A percentile compares a stretch with the other conserved stretches of the same genome.
These are phyloP conservation scores for Rhodotorula sp. DNA, from an alignment of 1,284 basidiomycete species.

Conservation along the genomic window DNA sequence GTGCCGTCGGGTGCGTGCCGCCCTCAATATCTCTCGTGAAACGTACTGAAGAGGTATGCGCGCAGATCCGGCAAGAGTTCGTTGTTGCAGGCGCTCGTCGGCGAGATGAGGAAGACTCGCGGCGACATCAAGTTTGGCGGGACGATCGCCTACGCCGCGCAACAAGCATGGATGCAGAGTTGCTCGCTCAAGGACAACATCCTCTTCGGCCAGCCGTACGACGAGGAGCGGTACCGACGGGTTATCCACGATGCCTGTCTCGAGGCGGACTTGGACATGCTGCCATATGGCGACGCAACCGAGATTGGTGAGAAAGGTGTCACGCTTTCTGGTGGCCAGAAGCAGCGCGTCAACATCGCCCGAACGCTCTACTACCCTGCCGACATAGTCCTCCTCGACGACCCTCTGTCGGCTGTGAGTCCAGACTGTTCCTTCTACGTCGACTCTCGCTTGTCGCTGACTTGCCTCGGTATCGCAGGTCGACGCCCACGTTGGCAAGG, in stretches of 20 bases:
- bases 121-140: constrained; percentile 54
- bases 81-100: constrained; percentile 66
- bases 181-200: constrained; percentile 73
- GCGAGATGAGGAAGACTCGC: constrained; percentile 63
- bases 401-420: constrained; percentile 55
- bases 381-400: constrained; percentile 82
- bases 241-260: constrained; percentile 72
- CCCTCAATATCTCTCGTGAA: neutral
- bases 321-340: constrained; percentile 53
- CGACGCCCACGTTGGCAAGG: constrained; percentile 82
- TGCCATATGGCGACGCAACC: constrained; percentile 77
- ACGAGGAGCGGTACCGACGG: constrained; percentile 72
- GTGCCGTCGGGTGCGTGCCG: constrained; percentile 56
- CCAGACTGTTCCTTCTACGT: constrained; percentile 44
- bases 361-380: constrained; percentile 80
- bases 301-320: constrained; percentile 80
- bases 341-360: constrained; percentile 71
- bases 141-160: constrained; percentile 44
- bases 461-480: constrained; percentile 50
- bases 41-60: neutral
- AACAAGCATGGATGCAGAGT: constrained; percentile 86
- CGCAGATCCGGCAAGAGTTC: constrained; percentile 58
- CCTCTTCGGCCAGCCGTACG: constrained; percentile 75
- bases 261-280: constrained; percentile 72
- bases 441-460: constrained; percentile 53